Conservation (phyloP, 176 grass and related monocot species). For the Typha latifolia region DNA sequence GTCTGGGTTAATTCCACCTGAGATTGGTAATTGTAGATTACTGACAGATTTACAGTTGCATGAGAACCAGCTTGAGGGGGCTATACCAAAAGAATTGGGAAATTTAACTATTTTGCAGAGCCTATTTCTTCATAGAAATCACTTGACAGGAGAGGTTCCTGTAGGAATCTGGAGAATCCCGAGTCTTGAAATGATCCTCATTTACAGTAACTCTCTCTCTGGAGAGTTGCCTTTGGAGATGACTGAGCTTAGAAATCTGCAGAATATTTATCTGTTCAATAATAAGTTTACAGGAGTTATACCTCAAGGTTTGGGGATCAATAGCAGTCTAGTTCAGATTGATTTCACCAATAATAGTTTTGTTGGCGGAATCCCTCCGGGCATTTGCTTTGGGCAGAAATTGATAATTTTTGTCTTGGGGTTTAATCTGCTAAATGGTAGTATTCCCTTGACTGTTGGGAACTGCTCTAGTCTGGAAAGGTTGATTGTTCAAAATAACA, state of each 20-base stretch:
- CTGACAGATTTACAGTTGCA: conserved; percentile 35
- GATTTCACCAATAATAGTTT: conserved; percentile 56
- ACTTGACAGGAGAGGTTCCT: conserved; percentile 41
- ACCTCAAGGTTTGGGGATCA: conserved; percentile 39
- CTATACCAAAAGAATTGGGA: conserved; percentile 38
- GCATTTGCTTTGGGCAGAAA: conserved; percentile 58
- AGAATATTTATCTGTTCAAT: conserved; percentile 35
- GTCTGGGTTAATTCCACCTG: conserved; percentile 52
- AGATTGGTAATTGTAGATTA: conserved; percentile 35
- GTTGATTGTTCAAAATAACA: conserved; percentile 44
- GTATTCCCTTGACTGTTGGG: conserved; percentile 39
- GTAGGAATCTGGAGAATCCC: conserved; percentile 50
- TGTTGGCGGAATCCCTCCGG: conserved; percentile 51
- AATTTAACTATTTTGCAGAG: conserved; percentile 30
- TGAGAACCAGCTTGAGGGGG: conserved; percentile 40
- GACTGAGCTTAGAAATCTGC: conserved; percentile 32
- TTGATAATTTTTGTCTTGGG: conserved; percentile 42
- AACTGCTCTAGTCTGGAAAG: conserved; percentile 43
- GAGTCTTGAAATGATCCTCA: conserved; percentile 33
- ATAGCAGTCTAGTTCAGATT: conserved; percentile 31
- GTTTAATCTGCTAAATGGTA: conserved; percentile 53
- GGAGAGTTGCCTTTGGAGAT: conserved; percentile 39
- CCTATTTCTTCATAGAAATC: conserved; percentile 36
- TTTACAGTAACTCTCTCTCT: conserved; percentile 32
- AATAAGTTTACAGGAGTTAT: conserved; percentile 57